Percentiles rank a stretch among this genome's conserved stretches.
Conservation (phyloP, 2,329 filamentous ascomycete species). For the Diplodia scrobiculata region DNA sequence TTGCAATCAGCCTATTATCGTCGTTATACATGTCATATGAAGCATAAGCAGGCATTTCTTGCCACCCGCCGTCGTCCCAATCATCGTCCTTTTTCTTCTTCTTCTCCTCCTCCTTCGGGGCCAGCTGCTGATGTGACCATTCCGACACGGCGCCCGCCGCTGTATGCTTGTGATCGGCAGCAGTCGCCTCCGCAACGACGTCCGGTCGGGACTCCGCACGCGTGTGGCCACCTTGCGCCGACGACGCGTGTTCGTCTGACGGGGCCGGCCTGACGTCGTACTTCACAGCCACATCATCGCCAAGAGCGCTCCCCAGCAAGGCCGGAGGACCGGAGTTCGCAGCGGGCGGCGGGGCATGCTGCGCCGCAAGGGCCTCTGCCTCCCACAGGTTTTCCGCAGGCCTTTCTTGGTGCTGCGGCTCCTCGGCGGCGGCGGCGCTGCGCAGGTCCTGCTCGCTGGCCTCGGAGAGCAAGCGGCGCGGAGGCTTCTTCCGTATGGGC, state of each 20-base stretch:
- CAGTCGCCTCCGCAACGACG: slow-evolving; percentile 17
- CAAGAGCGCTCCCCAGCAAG: background rate
- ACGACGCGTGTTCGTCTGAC: background rate
- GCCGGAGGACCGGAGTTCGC: background rate
- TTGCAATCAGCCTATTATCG: slow-evolving; percentile 81
- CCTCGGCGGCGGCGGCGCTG: slow-evolving; percentile 34
- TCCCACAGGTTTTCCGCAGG: slow-evolving; percentile 22
- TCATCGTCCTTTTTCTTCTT: slow-evolving; percentile 55
- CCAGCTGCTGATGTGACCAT: slow-evolving; percentile 85
- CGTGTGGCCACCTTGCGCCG: slow-evolving; percentile 7
- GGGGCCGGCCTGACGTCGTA: slow-evolving; percentile 13
- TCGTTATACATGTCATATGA: slow-evolving; percentile 96
- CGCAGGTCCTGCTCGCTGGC: slow-evolving; percentile 35
- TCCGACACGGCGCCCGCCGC: slow-evolving; percentile 61
- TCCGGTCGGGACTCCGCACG: background rate
- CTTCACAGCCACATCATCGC: background rate
- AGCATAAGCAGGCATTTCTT: slow-evolving; percentile 90
- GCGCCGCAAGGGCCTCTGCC: slow-evolving; percentile 19
- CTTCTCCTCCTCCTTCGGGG: slow-evolving; percentile 44
- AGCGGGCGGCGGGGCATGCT: background rate
- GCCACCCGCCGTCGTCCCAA: slow-evolving; percentile 75
- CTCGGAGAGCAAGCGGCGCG: slow-evolving; percentile 38
- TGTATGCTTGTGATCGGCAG: slow-evolving; percentile 2
- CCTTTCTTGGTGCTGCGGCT: slow-evolving; percentile 37
- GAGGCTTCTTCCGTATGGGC: slow-evolving; percentile 54